A percentile compares a stretch with the other conserved stretches of the same genome.
phyloP scores from a whole-genome alignment of 768 basidiomycete genomes.

The Termitomyces sp. region DNA sequence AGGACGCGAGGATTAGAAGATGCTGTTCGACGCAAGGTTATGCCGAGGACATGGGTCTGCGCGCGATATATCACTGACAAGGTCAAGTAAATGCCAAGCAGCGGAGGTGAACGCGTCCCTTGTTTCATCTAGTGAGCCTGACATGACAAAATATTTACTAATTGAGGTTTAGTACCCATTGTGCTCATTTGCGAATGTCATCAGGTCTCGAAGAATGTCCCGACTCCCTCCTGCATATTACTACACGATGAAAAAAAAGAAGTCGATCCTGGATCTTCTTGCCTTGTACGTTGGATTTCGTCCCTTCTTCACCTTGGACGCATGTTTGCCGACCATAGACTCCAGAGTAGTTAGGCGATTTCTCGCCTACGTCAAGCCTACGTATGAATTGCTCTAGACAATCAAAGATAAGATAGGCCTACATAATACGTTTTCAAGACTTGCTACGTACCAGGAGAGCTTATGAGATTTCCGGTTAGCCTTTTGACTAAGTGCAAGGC shows the following conservation, averaged over 20 bases:
- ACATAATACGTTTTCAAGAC: neutral
- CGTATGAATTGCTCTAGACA: neutral
- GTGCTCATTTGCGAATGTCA: neutral
- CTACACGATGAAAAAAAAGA: too few species aligned
- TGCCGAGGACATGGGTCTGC: constrained; percentile 4
- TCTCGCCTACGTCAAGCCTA: neutral
- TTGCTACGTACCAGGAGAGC: constrained; percentile 4
- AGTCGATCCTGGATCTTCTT: too few species aligned
- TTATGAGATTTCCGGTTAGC: constrained; percentile 11
- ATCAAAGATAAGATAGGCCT: neutral
- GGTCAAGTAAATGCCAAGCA: constrained; percentile 8
- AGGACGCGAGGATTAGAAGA: constrained; percentile 3
- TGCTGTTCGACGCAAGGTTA: constrained; percentile 7
- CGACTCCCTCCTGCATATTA: too few species aligned
- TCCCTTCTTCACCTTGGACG: constrained; percentile 7
- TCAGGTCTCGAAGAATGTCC: constrained; percentile 2
- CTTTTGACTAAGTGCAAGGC: constrained; percentile 7
- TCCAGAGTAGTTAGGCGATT: neutral
- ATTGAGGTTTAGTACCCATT: too few species aligned
- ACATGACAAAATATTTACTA: too few species aligned
- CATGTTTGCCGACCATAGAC: neutral
- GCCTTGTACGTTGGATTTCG: neutral
- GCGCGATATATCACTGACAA: constrained; percentile 8
- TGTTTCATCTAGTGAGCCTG: too few species aligned
- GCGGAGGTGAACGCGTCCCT: constrained; percentile 4